A percentile compares a stretch with the other conserved stretches of the same genome.
phyloP scores from a whole-genome alignment of 495 filamentous ascomycete genomes.

The Pyrenula aspistea region DNA sequence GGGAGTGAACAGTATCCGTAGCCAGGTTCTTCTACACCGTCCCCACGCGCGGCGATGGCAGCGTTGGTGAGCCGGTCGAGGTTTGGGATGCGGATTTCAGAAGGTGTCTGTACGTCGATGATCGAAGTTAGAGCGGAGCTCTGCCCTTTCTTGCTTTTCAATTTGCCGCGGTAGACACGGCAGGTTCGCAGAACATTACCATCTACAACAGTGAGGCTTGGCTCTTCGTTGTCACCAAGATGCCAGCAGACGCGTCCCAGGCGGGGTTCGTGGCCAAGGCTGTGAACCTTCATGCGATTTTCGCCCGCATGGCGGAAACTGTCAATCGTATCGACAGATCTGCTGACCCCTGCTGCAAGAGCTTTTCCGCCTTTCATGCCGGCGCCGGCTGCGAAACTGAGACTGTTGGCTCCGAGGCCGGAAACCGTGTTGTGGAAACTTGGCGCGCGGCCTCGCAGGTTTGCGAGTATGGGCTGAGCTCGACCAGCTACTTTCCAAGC shows the following conservation, averaged over 20 bases:
- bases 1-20: constrained; percentile 10
- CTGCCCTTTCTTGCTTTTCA: not conserved
- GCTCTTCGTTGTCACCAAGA: constrained; percentile 16
- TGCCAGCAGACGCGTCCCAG: constrained; percentile 31
- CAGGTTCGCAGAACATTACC: constrained; percentile 16
- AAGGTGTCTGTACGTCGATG: constrained; percentile 7
- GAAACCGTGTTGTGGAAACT: constrained; percentile 36
- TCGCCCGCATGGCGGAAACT: constrained; percentile 74
- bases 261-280: constrained; percentile 30
- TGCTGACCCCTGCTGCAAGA: constrained; percentile 69
- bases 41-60: not conserved
- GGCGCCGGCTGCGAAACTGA: constrained; percentile 53
- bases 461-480: constrained; percentile 48
- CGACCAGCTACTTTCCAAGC: constrained; percentile 43
- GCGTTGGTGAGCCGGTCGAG: not conserved
- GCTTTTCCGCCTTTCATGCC: constrained; percentile 61
- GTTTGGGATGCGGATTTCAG: constrained; percentile 1
- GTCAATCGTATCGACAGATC: constrained; percentile 68
- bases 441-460: constrained; percentile 36
- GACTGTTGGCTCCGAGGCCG: constrained; percentile 32
- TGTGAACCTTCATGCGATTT: constrained; percentile 66
- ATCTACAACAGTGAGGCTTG: constrained; percentile 26
- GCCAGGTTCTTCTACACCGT: not conserved
- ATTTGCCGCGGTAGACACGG: not conserved
- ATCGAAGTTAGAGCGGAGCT: not conserved